A percentile compares a stretch with the other conserved stretches of the same genome.
Conservation (phyloP, 257 asterid species). For the Solanum infundibuliforme region DNA sequence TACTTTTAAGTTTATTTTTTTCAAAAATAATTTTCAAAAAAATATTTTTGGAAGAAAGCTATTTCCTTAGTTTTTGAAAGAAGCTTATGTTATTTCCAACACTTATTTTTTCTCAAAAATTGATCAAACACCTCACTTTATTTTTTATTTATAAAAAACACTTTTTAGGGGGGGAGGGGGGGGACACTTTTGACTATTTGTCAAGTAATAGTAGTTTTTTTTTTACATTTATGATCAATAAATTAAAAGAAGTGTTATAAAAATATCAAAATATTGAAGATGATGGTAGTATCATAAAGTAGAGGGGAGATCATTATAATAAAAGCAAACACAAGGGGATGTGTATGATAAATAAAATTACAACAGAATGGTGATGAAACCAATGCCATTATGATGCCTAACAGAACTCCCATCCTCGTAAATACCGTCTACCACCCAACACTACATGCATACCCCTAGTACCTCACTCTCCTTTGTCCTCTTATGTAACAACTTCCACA, state of each 20-base stretch:
- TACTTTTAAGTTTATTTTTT: background rate
- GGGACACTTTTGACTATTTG: background rate
- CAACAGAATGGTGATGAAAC: conserved; percentile 6
- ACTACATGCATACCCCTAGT: background rate
- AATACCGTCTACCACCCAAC: conserved; percentile 1
- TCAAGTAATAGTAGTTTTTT: background rate
- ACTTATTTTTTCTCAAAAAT: background rate
- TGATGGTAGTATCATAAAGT: background rate
- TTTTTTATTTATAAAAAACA: too few relatives aligned
- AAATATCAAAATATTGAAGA: background rate
- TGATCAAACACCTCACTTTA: too few relatives aligned
- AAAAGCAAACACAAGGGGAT: background rate
- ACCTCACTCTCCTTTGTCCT: conserved; percentile 2
- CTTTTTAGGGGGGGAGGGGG: too few relatives aligned
- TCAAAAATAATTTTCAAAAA: too few relatives aligned
- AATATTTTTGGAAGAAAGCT: background rate
- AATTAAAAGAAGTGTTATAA: background rate
- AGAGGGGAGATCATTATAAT: background rate
- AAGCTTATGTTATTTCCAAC: background rate
- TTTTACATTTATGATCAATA: background rate
- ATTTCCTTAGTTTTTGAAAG: background rate
- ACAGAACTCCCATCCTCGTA: conserved; percentile 4
- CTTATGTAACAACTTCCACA: background rate
- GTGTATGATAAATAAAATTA: background rate
- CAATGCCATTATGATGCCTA: conserved; percentile 7